A percentile compares a stretch with the other conserved stretches of the same genome.
phyloP scores from a whole-genome alignment of 352 stramenopile species.

The Pythium brachiatum region DNA sequence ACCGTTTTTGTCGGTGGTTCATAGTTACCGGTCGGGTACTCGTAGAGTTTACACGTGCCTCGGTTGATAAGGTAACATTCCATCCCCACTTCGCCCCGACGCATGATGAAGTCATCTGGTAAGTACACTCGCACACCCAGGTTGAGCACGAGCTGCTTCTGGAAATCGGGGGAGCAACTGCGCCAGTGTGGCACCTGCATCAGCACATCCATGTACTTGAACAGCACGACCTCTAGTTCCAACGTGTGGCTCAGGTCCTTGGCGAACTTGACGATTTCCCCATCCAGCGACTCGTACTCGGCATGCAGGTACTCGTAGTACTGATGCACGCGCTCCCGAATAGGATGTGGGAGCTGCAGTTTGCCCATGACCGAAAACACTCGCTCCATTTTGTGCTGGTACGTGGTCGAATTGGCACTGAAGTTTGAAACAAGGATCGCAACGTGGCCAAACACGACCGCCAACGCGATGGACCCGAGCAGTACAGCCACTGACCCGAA shows the following conservation, averaged over 20 bases:
- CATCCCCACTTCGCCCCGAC: slow-evolving; percentile 49
- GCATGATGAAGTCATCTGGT: slow-evolving; percentile 73
- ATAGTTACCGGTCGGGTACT: slow-evolving; percentile 1
- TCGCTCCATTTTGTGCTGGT: slow-evolving; percentile 69
- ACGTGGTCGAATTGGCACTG: slow-evolving; percentile 48
- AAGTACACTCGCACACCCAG: slow-evolving; percentile 65
- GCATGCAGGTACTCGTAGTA: slow-evolving; percentile 3
- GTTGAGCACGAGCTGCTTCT: slow-evolving; percentile 60
- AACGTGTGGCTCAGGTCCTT: slow-evolving; percentile 3
- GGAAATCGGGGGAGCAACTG: slow-evolving; percentile 55
- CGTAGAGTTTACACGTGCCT: slow-evolving; percentile 40
- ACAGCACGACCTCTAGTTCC: slow-evolving; percentile 28
- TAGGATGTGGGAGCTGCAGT: slow-evolving; percentile 38
- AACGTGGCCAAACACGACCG: slow-evolving; percentile 66
- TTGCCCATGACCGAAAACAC: slow-evolving; percentile 62
- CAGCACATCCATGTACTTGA: slow-evolving; percentile 70
- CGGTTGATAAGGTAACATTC: slow-evolving; percentile 77
- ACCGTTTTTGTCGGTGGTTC: background rate
- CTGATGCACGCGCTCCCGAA: slow-evolving; percentile 61
- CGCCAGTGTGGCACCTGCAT: slow-evolving; percentile 60
- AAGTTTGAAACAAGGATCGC: slow-evolving; percentile 65
- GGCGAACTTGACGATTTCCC: slow-evolving; percentile 1
- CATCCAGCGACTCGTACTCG: slow-evolving; percentile 3
- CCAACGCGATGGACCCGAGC: slow-evolving; percentile 54
- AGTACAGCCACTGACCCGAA: slow-evolving; percentile 49